Evolutionary conservation across 345 rosid species (phyloP).

Genomic region (Microcos paniculata): DNA sequence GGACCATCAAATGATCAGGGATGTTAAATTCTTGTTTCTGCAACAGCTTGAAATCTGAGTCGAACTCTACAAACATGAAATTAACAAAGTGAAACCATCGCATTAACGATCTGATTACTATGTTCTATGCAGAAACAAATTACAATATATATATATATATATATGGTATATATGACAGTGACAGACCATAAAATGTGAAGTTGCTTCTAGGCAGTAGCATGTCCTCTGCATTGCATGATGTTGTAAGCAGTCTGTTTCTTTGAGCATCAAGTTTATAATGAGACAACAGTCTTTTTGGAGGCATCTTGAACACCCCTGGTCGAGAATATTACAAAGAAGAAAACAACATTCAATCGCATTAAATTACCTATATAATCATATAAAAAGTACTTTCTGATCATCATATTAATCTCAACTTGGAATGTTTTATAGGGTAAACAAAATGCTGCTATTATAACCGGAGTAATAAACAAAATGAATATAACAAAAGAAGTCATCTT

Average conservation of each 20-base stretch:
- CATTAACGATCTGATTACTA: background rate
- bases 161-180: background rate
- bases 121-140: background rate
- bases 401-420: background rate
- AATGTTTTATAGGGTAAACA: background rate
- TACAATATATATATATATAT: background rate
- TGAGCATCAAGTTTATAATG: slow-evolving; percentile 70
- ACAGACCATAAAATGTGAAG: slow-evolving; percentile 76
- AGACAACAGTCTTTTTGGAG: slow-evolving; percentile 81
- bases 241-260: slow-evolving; percentile 62
- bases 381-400: too few relatives aligned
- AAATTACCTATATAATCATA: too few relatives aligned
- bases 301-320: slow-evolving; percentile 84
- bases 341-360: background rate
- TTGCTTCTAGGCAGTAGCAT: slow-evolving; percentile 82
- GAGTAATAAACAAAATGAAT: background rate
- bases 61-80: slow-evolving; percentile 49
- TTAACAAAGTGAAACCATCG: background rate
- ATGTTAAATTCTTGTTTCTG: slow-evolving; percentile 58
- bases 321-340: background rate
- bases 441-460: too few relatives aligned
- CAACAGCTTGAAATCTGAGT: slow-evolving; percentile 53
- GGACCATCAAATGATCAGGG: slow-evolving; percentile 85
- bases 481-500: background rate
- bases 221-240: slow-evolving; percentile 90